These are phyloP conservation scores for Tylopilus subfusipes DNA, from an alignment of 768 basidiomycete species.

Conservation along the genomic window DNA sequence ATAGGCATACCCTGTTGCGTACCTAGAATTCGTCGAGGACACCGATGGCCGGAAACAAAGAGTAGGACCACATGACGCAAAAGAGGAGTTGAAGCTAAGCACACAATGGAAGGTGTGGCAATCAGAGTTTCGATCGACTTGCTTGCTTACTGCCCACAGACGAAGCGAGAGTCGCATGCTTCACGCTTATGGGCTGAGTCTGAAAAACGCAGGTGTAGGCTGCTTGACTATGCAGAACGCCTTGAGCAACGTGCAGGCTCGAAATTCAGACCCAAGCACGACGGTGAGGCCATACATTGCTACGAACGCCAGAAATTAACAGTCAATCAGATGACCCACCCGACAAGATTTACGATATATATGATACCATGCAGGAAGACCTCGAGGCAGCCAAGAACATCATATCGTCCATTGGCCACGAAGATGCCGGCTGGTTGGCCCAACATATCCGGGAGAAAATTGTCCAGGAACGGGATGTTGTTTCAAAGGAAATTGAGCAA, in stretches of 20 bases:
- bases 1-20: conserved; percentile 73
- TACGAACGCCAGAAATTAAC: neutral
- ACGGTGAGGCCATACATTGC: conserved; percentile 33
- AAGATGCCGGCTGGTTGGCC: conserved; percentile 64
- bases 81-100: conserved; percentile 59
- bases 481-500: conserved; percentile 59
- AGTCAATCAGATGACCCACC: conserved; percentile 29
- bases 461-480: conserved; percentile 46
- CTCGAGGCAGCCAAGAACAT: conserved; percentile 41
- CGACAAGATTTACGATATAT: conserved; percentile 51
- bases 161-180: conserved; percentile 54
- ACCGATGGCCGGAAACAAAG: conserved; percentile 45
- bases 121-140: neutral
- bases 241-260: conserved; percentile 55
- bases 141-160: conserved; percentile 36
- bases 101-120: conserved; percentile 69
- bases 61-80: conserved; percentile 65
- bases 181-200: conserved; percentile 54
- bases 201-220: conserved; percentile 50
- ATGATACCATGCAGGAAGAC: conserved; percentile 60
- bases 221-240: conserved; percentile 62
- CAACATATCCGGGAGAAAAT: conserved; percentile 47
- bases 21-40: conserved; percentile 60
- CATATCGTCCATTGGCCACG: conserved; percentile 38
- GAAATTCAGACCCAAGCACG: conserved; percentile 39